A percentile compares a stretch with the other conserved stretches of the same genome.
Conservation (phyloP, 192 early-diverging fungal genomes). For the Coemansia sp. region DNA sequence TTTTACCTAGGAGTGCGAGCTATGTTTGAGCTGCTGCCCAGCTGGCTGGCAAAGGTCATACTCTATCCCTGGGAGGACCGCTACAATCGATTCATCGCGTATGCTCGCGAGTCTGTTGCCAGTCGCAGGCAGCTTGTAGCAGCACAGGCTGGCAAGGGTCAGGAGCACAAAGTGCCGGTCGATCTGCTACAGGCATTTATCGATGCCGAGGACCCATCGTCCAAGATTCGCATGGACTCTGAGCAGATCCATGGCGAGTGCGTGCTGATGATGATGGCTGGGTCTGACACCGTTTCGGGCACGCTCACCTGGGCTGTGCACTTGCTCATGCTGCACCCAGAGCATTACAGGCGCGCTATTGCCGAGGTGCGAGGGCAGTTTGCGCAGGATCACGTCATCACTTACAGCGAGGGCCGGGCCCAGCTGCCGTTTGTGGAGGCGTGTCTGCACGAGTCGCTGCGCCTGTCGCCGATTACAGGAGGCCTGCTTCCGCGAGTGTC, state of each 20-base stretch:
- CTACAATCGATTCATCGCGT: conserved; percentile 27
- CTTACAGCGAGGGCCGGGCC: conserved; percentile 27
- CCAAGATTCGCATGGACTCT: conserved; percentile 43
- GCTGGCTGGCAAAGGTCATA: conserved; percentile 10
- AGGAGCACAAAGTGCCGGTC: conserved; percentile 10
- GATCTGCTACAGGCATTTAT: conserved; percentile 56
- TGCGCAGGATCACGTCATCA: conserved; percentile 23
- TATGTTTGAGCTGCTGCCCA: conserved; percentile 37
- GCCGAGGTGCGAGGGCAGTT: conserved; percentile 33
- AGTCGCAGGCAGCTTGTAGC: conserved; percentile 16
- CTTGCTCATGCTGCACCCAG: conserved; percentile 33
- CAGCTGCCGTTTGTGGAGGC: conserved; percentile 43
- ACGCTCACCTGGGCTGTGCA: conserved; percentile 43
- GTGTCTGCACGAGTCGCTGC: conserved; percentile 44
- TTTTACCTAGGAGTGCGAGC: conserved; percentile 42
- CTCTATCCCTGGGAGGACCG: conserved; percentile 34
- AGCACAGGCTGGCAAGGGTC: not conserved
- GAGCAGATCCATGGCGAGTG: conserved; percentile 49
- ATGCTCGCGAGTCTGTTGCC: conserved; percentile 36
- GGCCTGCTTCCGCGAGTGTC: conserved; percentile 18
- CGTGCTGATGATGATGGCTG: conserved; percentile 45
- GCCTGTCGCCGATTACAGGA: conserved; percentile 26
- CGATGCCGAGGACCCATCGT: conserved; percentile 51
- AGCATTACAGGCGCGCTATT: conserved; percentile 8
- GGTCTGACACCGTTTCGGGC: conserved; percentile 40